phyloP scores from a whole-genome alignment of 225 moss, liverwort and hornwort genomes.

The Bryoerythrophyllum caledonicum region DNA sequence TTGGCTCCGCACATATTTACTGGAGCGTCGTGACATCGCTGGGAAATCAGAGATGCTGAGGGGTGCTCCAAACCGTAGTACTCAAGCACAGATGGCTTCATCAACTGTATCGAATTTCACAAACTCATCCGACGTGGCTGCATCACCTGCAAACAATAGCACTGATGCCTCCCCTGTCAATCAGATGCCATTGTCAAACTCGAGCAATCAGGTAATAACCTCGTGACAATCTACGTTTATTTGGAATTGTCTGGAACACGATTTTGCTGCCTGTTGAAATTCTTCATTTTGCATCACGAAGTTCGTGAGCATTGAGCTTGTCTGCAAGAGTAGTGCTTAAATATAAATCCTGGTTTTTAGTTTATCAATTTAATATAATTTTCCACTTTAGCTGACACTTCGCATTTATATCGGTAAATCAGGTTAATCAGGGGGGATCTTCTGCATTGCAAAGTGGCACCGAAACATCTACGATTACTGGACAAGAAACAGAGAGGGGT shows the following conservation, averaged over 20 bases:
- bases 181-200: constrained; percentile 46
- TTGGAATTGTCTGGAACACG: constrained; percentile 2
- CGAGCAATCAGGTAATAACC: constrained; percentile 49
- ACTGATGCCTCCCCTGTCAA: constrained; percentile 46
- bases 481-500: constrained; percentile 78
- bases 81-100: constrained; percentile 61
- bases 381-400: constrained; percentile 14
- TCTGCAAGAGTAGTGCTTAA: neutral
- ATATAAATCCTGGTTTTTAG: constrained; percentile 1
- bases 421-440: constrained; percentile 72
- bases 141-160: constrained; percentile 52
- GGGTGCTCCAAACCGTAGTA: constrained; percentile 65
- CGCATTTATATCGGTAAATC: constrained; percentile 26
- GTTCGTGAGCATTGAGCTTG: constrained; percentile 4
- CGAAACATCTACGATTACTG: constrained; percentile 52
- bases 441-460: constrained; percentile 55
- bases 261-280: constrained; percentile 7
- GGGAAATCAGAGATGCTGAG: constrained; percentile 79
- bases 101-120: constrained; percentile 57
- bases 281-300: neutral
- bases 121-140: constrained; percentile 61
- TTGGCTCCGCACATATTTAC: constrained; percentile 94
- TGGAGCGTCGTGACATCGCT: constrained; percentile 98
- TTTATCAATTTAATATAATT: constrained; percentile 7
- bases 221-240: neutral